These are phyloP conservation scores for Tieghemostelium lacteum DNA, from an alignment of 78 protist genomes.

Conservation along the genomic window DNA sequence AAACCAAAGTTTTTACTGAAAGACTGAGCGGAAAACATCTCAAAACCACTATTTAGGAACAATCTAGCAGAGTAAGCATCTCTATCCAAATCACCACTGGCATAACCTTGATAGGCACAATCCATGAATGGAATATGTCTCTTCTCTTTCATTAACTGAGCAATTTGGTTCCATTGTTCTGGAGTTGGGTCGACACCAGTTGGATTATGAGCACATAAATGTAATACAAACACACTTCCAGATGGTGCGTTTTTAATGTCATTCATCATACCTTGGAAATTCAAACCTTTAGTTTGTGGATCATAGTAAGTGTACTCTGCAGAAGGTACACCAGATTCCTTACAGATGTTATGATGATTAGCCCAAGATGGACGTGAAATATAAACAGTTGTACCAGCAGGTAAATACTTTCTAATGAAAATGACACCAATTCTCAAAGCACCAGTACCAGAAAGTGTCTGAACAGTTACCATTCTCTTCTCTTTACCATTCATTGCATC, in stretches of 20 bases:
- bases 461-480: slow-evolving; percentile 86
- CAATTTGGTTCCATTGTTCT: slow-evolving; percentile 95
- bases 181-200: slow-evolving; percentile 98
- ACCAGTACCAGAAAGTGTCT: slow-evolving; percentile 98
- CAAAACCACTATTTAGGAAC: slow-evolving; percentile 58
- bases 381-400: slow-evolving; percentile 80
- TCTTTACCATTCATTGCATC: slow-evolving; percentile 53
- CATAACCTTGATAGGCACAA: slow-evolving; percentile 99
- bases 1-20: slow-evolving; percentile 99
- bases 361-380: slow-evolving; percentile 98
- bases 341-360: slow-evolving; percentile 89
- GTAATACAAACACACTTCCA: slow-evolving; percentile 92
- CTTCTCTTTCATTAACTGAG: slow-evolving; percentile 61
- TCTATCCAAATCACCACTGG: slow-evolving; percentile 93
- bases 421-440: slow-evolving; percentile 90
- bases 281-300: slow-evolving; percentile 80
- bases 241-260: slow-evolving; percentile 83
- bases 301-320: slow-evolving; percentile 86
- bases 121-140: slow-evolving; percentile 92
- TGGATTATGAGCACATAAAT: slow-evolving; percentile 99
- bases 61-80: slow-evolving; percentile 94
- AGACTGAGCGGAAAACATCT: slow-evolving; percentile 84
- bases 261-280: slow-evolving; percentile 91
- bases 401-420: slow-evolving; percentile 80
- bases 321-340: slow-evolving; percentile 80